Base-by-base conservation (phyloP, 2,329 filamentous ascomycete genomes). In the Sarocladium brachiariae region DNA sequence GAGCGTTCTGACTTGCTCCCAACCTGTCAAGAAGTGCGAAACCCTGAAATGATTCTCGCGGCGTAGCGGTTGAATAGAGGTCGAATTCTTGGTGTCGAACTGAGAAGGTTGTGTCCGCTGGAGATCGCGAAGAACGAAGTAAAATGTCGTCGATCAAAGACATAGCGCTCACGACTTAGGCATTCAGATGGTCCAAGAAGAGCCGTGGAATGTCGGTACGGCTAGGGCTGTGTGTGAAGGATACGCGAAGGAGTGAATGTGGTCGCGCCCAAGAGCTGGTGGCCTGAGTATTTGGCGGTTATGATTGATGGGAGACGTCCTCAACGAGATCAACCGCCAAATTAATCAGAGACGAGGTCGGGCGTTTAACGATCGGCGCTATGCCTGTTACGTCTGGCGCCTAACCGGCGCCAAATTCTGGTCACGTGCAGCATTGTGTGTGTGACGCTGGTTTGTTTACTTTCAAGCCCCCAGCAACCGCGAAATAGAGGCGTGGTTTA, bases 361-460 rank as follows among this genome's bases (percentile, higher is more conserved):
- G 25, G 43, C 27, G 43, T 6, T n/a, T 33, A 30, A 47, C 33
- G 43, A 47, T 47, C 43, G 27, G 18, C 43, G 21, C 43, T 13
- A 18, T 31, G 10, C 27, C 43, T 4, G 13, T 47, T 33, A 4
- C 11, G 8, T 14, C 27, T 47, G 33, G 43, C 27, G 9, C 27
- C n/a, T 19, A 14, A 10, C 3, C 10, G 4, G 16, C 14, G 25
- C 3, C 11, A 14, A 13, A 18, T 10, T 27, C 5, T 25, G 13
- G 21, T 37, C 46, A 37, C 46, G 30, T 49, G 30, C 33, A n/a
- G 16, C 33, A 14, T 11, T 24, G 30, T 37, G 46, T 24, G 30
- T 37, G 46, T 49, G 46, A 49, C 46, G 46, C 46, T 37, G 43
- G 30, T 49, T 49, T 49, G 46, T 49, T 49, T 49, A 49, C 46